Evolutionary conservation across 2,329 filamentous ascomycete genomes (phyloP).

Genomic region (Aspergillus sp.): DNA sequence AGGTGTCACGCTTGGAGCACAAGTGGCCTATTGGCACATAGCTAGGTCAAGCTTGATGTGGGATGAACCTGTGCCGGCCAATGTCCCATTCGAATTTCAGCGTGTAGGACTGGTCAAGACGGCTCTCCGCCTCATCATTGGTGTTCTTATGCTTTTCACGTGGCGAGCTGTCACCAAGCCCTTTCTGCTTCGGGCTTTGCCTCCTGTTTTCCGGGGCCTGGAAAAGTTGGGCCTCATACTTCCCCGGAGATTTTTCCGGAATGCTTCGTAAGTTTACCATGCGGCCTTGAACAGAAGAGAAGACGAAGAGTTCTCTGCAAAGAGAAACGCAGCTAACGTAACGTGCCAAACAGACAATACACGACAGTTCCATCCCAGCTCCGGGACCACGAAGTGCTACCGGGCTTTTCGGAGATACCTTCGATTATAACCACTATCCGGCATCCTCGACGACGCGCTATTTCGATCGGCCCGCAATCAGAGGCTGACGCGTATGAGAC

Average conservation of each 20-base stretch:
- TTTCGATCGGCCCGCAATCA: conserved; percentile 91
- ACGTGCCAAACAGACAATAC: conserved; percentile 60
- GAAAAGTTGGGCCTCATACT: conserved; percentile 77
- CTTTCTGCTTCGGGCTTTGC: conserved; percentile 71
- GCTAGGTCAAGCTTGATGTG: conserved; percentile 58
- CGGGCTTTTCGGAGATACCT: conserved; percentile 83
- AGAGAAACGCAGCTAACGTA: background rate
- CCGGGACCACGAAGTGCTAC: conserved; percentile 83
- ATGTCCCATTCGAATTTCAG: conserved; percentile 65
- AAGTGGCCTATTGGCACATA: conserved; percentile 83
- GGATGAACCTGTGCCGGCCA: conserved; percentile 57
- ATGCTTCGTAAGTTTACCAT: conserved; percentile 64
- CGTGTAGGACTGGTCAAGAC: conserved; percentile 67
- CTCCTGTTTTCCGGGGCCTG: conserved; percentile 82
- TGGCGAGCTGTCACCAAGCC: conserved; percentile 94
- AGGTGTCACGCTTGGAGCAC: conserved; percentile 82
- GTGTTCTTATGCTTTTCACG: conserved; percentile 79
- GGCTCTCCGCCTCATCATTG: conserved; percentile 69
- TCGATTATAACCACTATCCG: conserved; percentile 78
- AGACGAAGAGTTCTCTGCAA: background rate
- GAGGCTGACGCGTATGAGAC: conserved; percentile 96
- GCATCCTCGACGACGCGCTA: conserved; percentile 73
- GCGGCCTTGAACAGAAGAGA: background rate
- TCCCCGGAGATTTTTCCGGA: conserved; percentile 86
- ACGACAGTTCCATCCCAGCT: conserved; percentile 74